These are phyloP conservation scores for Pleurotus giganteus DNA, from an alignment of 768 basidiomycete genomes.

Conservation along the genomic window DNA sequence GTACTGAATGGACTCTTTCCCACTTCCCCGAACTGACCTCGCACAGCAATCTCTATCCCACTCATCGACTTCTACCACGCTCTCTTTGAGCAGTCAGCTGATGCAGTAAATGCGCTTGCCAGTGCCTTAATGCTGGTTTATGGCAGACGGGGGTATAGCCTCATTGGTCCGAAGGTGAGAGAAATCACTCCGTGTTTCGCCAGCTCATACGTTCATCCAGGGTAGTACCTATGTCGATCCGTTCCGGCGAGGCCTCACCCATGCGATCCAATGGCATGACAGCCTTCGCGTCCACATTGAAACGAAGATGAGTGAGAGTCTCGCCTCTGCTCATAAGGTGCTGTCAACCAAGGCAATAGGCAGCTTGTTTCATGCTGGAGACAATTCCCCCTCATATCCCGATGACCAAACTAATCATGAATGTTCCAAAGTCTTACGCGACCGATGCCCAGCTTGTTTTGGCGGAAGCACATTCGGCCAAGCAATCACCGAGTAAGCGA, in stretches of 20 bases:
- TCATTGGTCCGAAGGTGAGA: constrained; percentile 3
- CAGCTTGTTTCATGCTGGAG: too few species aligned
- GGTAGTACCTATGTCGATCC: constrained; percentile 24
- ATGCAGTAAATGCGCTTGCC: constrained; percentile 18
- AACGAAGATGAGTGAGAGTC: neutral
- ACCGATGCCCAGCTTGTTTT: constrained; percentile 10
- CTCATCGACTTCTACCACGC: constrained; percentile 17
- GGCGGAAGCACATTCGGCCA: constrained; percentile 1
- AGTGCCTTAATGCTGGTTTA: constrained; percentile 15
- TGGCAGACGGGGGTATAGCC: constrained; percentile 7
- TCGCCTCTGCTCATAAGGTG: too few species aligned
- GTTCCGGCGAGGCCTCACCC: constrained; percentile 23
- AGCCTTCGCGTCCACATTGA: constrained; percentile 18
- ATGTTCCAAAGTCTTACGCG: neutral
- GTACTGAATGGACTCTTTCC: constrained; percentile 17
- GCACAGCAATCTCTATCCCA: constrained; percentile 15
- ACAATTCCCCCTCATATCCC: too few species aligned
- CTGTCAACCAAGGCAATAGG: too few species aligned
- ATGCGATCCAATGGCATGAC: constrained; percentile 28
- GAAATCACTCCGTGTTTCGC: too few species aligned
- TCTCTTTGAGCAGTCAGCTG: constrained; percentile 18
- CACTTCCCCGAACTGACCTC: constrained; percentile 13
- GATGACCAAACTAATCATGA: neutral
- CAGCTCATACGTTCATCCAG: constrained; percentile 11
- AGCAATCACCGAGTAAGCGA: constrained; percentile 3